Evolutionary conservation across 345 rosid species (phyloP), one percentile per base, ranked within the genome.

Genomic region (Angophora floribunda): DNA sequence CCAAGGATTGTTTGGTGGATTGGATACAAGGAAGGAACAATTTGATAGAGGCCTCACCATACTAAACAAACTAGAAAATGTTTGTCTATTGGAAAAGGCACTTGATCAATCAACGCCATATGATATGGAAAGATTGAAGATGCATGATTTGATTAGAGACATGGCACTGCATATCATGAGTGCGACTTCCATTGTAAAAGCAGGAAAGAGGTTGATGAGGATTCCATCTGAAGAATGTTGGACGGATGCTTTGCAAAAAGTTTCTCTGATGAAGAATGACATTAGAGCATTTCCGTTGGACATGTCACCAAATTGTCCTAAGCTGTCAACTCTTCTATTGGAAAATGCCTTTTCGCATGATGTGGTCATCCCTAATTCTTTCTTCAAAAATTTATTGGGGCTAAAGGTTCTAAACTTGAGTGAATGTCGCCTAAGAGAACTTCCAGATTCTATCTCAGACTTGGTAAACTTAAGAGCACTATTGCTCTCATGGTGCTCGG

Each of bases 391-490:
- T 10, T 13, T 52, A 32, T n/a, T n/a, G 36, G 65, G 49, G 53
- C 59, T 87, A 15, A 19, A 53, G 65, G 32, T 78, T 78, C 28
- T 87, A n/a, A 45, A 87, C 63, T 11, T 57, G 24, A 24, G 47
- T 21, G 9, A 21, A 3, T 70, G 49, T 79, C 32, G 4, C 1
- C 79, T 91, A 13, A 44, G 63, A 9, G 17, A 14, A 22, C 52
- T 92, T 86, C 93, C 93, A 11, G 6, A 13, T 51, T 91, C 91
- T 22, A 41, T 92, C 19, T 85, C 88, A 16, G 2, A 59, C 53
- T 85, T 92, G 86, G 87, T 28, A 24, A 57, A 36, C 41, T 88
- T 92, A 45, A 87, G 51, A 8, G 85, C 90, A 51, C 47, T 92
- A 28, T 49, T 89, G 49, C 89, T 91, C 9, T 4, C 11, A 6